Base-by-base conservation (phyloP, 805 yeast species). In the Saccharomycopsis selenospora region DNA sequence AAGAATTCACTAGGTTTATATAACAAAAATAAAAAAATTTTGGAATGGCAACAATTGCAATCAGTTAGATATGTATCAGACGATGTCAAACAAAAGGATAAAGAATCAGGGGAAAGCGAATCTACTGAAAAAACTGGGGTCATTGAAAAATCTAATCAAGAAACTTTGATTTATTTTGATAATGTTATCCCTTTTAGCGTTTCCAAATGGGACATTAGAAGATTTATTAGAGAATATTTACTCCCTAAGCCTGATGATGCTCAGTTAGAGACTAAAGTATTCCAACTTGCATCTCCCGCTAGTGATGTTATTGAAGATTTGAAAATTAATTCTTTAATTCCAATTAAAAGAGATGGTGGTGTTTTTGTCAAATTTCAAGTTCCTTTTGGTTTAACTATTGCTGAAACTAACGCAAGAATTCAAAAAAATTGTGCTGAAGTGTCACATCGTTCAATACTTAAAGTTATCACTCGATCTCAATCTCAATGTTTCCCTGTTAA, bases 311-410 rank as follows among this genome's bases (percentile, higher is more conserved):
- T 70, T n/a, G 62, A 63, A 38, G 70, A 67, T 1, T 50, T 80
- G 22, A 65, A 71, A 25, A 68, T 87, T 43, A 70, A 75, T 4
- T 79, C 80, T 1, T 72, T 87, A 26, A 76, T 82, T 27, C 84
- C 93, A 0, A 75, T 90, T 48, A 71, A 70, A 49, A 71, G 95
- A 52, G 99, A 93, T 60, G 96, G 97, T 46, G 98, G 98, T 41
- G 96, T 88, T 1, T 90, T 91, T 71, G 93, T 87, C 30, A 83
- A 82, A 55, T 83, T 83, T 57, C 64, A 68, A 26, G 76, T 85
- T 25, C 86, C 90, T 0, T 71, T 68, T 4, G 71, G 65, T 2
- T 63, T 63, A 47, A 66, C 74, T 3, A 66, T 74, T 3, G 72
- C 75, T 36, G 80, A 76, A 20, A 71, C 83, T 43, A 79, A 81